Evolutionary conservation across 441 rosid genomes (phyloP).

Genomic region (Adansonia madagascariensis): DNA sequence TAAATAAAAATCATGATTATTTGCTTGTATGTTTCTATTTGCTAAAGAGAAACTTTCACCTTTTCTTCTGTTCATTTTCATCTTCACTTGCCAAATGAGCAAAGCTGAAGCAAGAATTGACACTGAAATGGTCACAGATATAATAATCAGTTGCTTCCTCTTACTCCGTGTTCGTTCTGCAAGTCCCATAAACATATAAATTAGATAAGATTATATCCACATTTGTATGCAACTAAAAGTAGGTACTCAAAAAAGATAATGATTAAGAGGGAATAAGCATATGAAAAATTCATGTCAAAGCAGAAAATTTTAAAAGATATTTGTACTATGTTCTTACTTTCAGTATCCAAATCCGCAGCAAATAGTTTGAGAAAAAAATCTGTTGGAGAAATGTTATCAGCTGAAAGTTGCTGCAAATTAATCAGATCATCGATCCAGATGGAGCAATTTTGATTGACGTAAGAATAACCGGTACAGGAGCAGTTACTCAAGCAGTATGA

Average conservation of each 20-base stretch:
- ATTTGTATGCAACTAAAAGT: background rate
- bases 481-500: conserved; percentile 38
- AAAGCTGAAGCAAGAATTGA: background rate
- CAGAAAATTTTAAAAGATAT: background rate
- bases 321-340: background rate
- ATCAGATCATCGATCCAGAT: conserved; percentile 36
- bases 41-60: conserved; percentile 1
- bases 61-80: background rate
- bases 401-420: conserved; percentile 26
- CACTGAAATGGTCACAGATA: background rate
- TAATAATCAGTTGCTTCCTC: background rate
- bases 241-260: background rate
- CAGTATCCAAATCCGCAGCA: conserved; percentile 24
- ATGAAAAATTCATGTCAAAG: background rate
- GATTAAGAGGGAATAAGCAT: background rate
- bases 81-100: background rate
- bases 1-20: background rate
- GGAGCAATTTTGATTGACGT: conserved; percentile 26
- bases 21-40: background rate
- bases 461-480: conserved; percentile 41
- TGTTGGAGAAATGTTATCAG: background rate
- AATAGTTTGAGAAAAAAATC: conserved; percentile 27
- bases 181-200: background rate
- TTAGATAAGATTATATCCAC: background rate
- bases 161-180: background rate